A percentile compares a stretch with the other conserved stretches of the same genome.
Conservation (phyloP, 1,284 basidiomycete genomes). For the Heterobasidion occidentale region DNA sequence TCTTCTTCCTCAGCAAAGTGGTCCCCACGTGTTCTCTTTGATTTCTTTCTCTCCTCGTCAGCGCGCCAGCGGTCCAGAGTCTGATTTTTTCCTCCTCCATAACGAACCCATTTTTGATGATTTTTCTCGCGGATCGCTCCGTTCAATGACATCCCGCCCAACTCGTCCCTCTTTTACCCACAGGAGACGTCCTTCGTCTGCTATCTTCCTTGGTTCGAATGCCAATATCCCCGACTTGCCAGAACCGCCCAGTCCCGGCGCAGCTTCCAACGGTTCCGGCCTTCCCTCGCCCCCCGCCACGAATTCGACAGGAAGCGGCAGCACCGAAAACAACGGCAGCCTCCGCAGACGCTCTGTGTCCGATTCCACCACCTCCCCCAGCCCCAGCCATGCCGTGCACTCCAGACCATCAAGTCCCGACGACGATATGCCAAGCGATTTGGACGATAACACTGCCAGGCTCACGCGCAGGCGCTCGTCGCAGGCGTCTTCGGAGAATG, state of each 20-base stretch:
- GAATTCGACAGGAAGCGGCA: constrained; percentile 74
- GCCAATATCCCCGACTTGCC: constrained; percentile 52
- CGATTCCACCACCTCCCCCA: constrained; percentile 16
- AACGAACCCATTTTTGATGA: neutral
- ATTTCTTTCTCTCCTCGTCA: neutral
- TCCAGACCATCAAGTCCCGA: constrained; percentile 25
- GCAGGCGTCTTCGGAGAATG: constrained; percentile 40
- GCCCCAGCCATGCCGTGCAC: constrained; percentile 26
- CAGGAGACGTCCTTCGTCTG: constrained; percentile 33
- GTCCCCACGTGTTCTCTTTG: neutral
- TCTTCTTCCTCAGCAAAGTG: neutral
- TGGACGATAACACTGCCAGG: constrained; percentile 61
- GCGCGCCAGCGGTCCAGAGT: neutral
- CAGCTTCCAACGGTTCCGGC: constrained; percentile 45
- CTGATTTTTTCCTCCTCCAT: neutral
- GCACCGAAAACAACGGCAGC: constrained; percentile 53
- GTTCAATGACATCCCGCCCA: neutral
- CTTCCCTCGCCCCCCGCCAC: constrained; percentile 74
- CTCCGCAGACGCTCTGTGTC: constrained; percentile 30
- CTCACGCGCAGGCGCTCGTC: constrained; percentile 29
- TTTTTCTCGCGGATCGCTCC: neutral
- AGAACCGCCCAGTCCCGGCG: constrained; percentile 56
- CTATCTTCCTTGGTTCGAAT: constrained; percentile 35
- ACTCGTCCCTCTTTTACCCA: constrained; percentile 18
- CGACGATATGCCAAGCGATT: constrained; percentile 35